Base-by-base conservation (phyloP, 768 basidiomycete species). In the Tricholoma furcatifolium region DNA sequence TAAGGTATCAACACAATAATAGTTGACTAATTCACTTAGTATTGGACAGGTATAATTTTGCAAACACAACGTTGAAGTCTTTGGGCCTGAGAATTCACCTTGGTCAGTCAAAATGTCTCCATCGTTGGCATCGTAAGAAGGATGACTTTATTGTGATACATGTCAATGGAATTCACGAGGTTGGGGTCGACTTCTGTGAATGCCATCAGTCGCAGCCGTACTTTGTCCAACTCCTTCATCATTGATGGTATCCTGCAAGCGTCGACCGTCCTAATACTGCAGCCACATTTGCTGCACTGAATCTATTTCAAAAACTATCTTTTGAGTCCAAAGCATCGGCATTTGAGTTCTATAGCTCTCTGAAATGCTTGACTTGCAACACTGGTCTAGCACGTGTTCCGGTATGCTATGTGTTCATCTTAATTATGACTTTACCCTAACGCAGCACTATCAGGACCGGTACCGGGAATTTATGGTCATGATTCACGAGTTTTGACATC, bases 161-260 rank as follows among this genome's bases (percentile, higher is more conserved):
- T 31, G 41, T 39, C 18, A 62, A 65, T 43, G 60, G 63, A 0
- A 58, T 74, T 11, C 70, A 73, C 34, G 31, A 52, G 5, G 62
- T 73, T 12, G 50, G 50, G 0, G n/a, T 73, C 12, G 58, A 65
- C 24, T 73, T 66, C 43, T 74, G 72, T 50, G 62, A 58, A 0
- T 74, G 71, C 32, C 31, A 53, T 23, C 20, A 18, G 2, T 39
- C 53, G 2, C 30, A 49, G 12, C 44, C 17, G 4, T 51, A 54
- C 12, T 41, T 52, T 2, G 50, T 51, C 2, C 72, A 76, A 41
- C 63, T 75, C 0, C 65, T 77, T 1, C 60, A 63, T 6, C 50
- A 53, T 32, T 42, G 60, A 0, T 51, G 60, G 20, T 67, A 46
- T 34, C 69, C 70, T 17, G 62, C 63, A 17, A 67, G 67, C 5